Evolutionary conservation across 2,329 filamentous ascomycete genomes (phyloP).

Genomic region (Pleoardoris graminearum): DNA sequence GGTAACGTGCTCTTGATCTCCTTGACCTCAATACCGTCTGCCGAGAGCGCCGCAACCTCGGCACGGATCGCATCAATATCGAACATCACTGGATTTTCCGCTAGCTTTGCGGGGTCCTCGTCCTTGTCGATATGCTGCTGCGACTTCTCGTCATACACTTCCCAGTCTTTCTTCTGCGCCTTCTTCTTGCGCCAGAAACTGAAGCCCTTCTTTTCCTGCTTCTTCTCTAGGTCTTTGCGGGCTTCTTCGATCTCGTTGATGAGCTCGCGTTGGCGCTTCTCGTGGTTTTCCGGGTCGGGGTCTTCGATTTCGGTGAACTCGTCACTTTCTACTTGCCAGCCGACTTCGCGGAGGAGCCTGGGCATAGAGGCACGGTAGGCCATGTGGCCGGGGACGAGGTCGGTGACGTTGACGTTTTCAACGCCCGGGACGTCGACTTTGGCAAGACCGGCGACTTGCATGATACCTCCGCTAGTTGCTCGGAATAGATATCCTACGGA

Average conservation of each 20-base stretch:
- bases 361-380: slow-evolving; percentile 94
- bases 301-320: slow-evolving; percentile 98
- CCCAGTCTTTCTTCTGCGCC: slow-evolving; percentile 84
- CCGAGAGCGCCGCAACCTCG: slow-evolving; percentile 72
- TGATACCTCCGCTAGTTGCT: slow-evolving; percentile 88
- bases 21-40: slow-evolving; percentile 70
- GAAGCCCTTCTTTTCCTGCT: slow-evolving; percentile 71
- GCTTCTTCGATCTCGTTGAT: slow-evolving; percentile 98
- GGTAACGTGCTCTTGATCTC: slow-evolving; percentile 88
- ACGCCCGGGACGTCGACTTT: slow-evolving; percentile 78
- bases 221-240: slow-evolving; percentile 79
- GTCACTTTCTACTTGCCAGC: slow-evolving; percentile 88
- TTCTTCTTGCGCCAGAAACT: slow-evolving; percentile 81
- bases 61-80: slow-evolving; percentile 88
- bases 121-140: slow-evolving; percentile 49
- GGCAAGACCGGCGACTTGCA: slow-evolving; percentile 81
- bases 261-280: slow-evolving; percentile 82
- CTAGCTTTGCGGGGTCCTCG: slow-evolving; percentile 53
- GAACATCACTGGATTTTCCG: slow-evolving; percentile 73
- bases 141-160: slow-evolving; percentile 78
- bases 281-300: slow-evolving; percentile 91
- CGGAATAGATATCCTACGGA: slow-evolving; percentile 79
- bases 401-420: slow-evolving; percentile 88
- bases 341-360: slow-evolving; percentile 79
- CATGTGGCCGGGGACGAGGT: slow-evolving; percentile 90